A percentile compares a stretch with the other conserved stretches of the same genome.
Conservation (phyloP, 768 basidiomycete species). For the Phanerochaete sordida region DNA sequence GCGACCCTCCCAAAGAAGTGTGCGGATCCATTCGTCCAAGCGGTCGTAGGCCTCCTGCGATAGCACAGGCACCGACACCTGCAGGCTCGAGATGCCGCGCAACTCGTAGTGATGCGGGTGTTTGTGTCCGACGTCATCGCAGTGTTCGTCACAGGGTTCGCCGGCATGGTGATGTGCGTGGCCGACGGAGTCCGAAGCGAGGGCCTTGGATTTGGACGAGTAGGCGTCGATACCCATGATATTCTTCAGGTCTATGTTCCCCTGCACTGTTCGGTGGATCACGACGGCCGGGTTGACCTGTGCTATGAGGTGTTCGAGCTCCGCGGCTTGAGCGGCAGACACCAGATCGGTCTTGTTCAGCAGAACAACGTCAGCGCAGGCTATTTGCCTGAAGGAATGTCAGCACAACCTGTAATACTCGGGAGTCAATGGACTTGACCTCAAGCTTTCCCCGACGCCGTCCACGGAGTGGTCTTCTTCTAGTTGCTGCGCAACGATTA, state of each 20-base stretch:
- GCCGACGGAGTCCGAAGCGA: constrained; percentile 1
- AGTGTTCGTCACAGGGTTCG: constrained; percentile 25
- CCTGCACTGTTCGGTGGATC: constrained; percentile 67
- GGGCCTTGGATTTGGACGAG: constrained; percentile 41
- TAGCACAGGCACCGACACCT: constrained; percentile 64
- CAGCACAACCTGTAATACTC: not conserved
- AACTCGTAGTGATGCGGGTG: constrained; percentile 57
- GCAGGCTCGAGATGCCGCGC: constrained; percentile 80
- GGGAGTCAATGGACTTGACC: constrained; percentile 46
- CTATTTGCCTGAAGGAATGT: constrained; percentile 72
- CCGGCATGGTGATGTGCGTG: not conserved
- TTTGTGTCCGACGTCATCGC: constrained; percentile 30
- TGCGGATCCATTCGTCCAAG: constrained; percentile 80
- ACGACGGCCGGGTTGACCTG: constrained; percentile 77
- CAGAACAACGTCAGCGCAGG: constrained; percentile 85
- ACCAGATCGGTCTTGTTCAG: constrained; percentile 90
- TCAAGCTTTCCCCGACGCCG: constrained; percentile 71
- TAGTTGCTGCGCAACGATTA: constrained; percentile 62
- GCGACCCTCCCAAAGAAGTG: constrained; percentile 75
- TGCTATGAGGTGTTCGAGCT: constrained; percentile 61
- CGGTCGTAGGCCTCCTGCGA: constrained; percentile 39
- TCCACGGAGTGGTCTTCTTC: constrained; percentile 69
- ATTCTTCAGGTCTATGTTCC: constrained; percentile 65
- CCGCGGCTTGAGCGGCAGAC: constrained; percentile 36
- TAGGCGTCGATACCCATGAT: constrained; percentile 86